These are phyloP conservation scores for Calophaca sinica DNA, from an alignment of 306 rosid genomes.

Conservation along the genomic window DNA sequence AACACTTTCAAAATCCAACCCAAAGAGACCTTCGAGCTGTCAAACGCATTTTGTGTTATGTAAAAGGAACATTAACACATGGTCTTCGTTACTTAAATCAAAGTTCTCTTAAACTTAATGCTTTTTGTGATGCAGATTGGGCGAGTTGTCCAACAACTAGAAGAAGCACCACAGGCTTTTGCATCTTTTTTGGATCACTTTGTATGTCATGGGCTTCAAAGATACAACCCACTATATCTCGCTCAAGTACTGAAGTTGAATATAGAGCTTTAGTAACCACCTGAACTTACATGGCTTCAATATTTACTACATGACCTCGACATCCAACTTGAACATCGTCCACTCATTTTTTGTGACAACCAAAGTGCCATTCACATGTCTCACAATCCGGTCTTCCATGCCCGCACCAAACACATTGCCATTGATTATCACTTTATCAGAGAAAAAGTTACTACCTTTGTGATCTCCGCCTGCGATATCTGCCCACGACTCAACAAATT, in stretches of 20 bases:
- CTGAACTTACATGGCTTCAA: neutral
- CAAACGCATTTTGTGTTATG: neutral
- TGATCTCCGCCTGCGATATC: neutral
- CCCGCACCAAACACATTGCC: neutral
- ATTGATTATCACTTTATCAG: neutral
- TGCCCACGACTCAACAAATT: neutral
- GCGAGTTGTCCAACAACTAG: neutral
- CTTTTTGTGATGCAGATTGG: constrained; percentile 10
- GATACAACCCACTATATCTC: neutral
- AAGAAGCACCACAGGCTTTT: neutral
- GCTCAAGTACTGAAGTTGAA: neutral
- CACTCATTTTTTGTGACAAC: neutral
- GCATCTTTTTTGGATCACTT: neutral
- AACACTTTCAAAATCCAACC: constrained; percentile 3
- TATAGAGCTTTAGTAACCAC: neutral
- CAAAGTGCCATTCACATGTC: neutral
- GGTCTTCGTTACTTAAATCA: neutral
- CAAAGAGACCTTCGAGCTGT: neutral
- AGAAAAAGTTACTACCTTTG: neutral
- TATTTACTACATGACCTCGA: neutral
- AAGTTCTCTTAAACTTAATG: neutral
- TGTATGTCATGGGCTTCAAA: constrained; percentile 4
- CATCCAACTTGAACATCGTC: neutral
- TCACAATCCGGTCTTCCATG: neutral
- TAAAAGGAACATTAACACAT: neutral